phyloP scores from a whole-genome alignment of 495 filamentous ascomycete species.

The Aspergillus haitiensis region DNA sequence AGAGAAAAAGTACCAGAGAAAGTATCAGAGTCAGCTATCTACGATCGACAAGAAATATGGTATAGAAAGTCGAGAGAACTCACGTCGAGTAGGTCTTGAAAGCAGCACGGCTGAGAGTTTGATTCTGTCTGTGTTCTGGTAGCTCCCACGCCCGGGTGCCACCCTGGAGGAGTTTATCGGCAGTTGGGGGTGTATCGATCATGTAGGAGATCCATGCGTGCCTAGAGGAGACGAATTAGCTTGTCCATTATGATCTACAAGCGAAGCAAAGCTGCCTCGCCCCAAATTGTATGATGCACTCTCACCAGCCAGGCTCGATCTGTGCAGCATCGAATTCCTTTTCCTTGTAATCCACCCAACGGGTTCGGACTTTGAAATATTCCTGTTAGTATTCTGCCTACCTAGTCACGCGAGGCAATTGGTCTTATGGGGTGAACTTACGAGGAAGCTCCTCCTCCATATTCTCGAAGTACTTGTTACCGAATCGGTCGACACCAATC shows the following conservation, averaged over 20 bases:
- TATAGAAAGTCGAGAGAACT: constrained; percentile 33
- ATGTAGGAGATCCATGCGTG: constrained; percentile 96
- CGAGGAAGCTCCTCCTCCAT: constrained; percentile 85
- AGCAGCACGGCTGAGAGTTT: constrained; percentile 71
- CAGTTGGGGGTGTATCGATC: constrained; percentile 79
- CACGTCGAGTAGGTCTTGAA: constrained; percentile 95
- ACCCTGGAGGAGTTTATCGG: constrained; percentile 70
- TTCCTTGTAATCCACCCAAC: constrained; percentile 96
- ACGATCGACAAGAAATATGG: neutral
- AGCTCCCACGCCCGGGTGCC: constrained; percentile 72
- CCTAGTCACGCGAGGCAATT: neutral
- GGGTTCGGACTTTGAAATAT: constrained; percentile 71
- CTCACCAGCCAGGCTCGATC: constrained; percentile 90
- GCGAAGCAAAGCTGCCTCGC: no score
- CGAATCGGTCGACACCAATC: constrained; percentile 82
- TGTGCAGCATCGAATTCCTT: constrained; percentile 87
- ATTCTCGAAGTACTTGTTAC: constrained; percentile 99
- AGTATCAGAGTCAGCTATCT: neutral
- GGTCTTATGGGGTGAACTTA: constrained; percentile 43
- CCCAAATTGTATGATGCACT: neutral
- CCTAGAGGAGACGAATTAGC: constrained; percentile 43
- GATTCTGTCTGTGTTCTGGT: constrained; percentile 69
- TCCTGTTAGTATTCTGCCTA: constrained; percentile 8
- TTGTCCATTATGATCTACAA: no score
- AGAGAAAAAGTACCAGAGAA: constrained; percentile 6